phyloP scores from a whole-genome alignment of 2,329 filamentous ascomycete species.

The Trichoderma endophyticum region DNA sequence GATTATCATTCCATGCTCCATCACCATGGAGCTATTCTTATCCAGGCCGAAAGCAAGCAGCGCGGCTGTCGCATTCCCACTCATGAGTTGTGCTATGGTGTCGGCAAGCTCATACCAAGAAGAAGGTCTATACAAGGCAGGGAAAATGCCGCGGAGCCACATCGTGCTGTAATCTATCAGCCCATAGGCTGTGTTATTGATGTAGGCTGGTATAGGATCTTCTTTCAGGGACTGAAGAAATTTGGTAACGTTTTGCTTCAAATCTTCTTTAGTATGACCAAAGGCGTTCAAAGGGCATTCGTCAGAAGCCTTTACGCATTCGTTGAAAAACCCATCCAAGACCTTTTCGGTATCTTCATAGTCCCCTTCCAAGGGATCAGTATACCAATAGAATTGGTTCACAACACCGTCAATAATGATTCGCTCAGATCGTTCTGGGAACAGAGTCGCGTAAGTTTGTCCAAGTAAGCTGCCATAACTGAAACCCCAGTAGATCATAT shows the following conservation, averaged over 20 bases:
- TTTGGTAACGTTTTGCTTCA: constrained; percentile 19
- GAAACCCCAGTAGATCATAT: constrained; percentile 41
- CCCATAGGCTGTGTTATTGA: background rate
- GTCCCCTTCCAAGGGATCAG: constrained; percentile 29
- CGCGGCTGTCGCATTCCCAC: background rate
- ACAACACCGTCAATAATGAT: constrained; percentile 38
- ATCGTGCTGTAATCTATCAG: background rate
- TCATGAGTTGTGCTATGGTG: background rate
- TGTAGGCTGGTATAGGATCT: background rate
- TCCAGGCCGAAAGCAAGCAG: background rate
- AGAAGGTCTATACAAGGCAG: background rate
- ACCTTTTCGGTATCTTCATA: constrained; percentile 31
- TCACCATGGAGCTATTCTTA: constrained; percentile 31
- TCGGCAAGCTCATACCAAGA: background rate
- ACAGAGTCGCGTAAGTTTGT: constrained; percentile 39
- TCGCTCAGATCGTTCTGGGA: constrained; percentile 32
- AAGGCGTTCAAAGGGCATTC: constrained; percentile 28
- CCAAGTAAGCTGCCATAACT: constrained; percentile 44
- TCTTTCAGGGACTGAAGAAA: background rate
- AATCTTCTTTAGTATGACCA: constrained; percentile 29
- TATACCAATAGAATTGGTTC: constrained; percentile 36
- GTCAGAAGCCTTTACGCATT: constrained; percentile 42
- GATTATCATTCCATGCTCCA: constrained; percentile 26
- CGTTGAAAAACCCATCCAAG: constrained; percentile 33
- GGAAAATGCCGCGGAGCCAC: background rate